Percentiles rank a stretch among this genome's conserved stretches.
Conservation (phyloP, 768 basidiomycete species). For the Termitomyces sp. region DNA sequence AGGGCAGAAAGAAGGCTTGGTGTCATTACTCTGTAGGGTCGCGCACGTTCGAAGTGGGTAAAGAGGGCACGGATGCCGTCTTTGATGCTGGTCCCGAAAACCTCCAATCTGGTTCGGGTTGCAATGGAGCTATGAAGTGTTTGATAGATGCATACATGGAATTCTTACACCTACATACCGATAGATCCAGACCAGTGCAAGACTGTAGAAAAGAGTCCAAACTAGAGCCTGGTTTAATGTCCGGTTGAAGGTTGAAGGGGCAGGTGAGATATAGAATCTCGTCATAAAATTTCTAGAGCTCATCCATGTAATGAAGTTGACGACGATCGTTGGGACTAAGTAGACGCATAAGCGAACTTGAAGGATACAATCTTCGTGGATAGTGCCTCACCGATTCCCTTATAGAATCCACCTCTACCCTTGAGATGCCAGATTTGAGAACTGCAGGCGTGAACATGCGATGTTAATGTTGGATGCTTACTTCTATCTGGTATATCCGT, state of each 20-base stretch:
- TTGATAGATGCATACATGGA: background rate
- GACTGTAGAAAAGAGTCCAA: conserved; percentile 10
- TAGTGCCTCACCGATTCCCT: conserved; percentile 13
- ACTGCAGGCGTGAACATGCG: background rate
- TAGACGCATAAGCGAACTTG: background rate
- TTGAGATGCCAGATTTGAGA: background rate
- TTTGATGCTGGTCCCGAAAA: conserved; percentile 33
- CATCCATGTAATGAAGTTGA: conserved; percentile 2
- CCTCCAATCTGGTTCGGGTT: conserved; percentile 52
- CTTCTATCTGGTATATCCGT: conserved; percentile 14
- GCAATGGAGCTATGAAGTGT: conserved; percentile 35
- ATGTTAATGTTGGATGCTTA: background rate
- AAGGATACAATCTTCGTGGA: background rate
- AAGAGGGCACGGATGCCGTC: conserved; percentile 49
- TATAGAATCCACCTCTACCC: conserved; percentile 13
- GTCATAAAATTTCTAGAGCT: background rate
- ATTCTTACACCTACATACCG: conserved; percentile 5
- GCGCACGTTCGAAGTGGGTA: conserved; percentile 56
- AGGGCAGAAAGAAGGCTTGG: conserved; percentile 49
- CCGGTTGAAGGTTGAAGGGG: conserved; percentile 5
- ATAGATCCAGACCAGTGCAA: conserved; percentile 16
- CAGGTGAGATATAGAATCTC: conserved; percentile 19
- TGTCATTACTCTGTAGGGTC: conserved; percentile 53
- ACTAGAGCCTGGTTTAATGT: conserved; percentile 4
- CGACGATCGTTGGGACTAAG: conserved; percentile 14